Conservation (phyloP, 2,329 filamentous ascomycete species). For the Capronia coronata region DNA sequence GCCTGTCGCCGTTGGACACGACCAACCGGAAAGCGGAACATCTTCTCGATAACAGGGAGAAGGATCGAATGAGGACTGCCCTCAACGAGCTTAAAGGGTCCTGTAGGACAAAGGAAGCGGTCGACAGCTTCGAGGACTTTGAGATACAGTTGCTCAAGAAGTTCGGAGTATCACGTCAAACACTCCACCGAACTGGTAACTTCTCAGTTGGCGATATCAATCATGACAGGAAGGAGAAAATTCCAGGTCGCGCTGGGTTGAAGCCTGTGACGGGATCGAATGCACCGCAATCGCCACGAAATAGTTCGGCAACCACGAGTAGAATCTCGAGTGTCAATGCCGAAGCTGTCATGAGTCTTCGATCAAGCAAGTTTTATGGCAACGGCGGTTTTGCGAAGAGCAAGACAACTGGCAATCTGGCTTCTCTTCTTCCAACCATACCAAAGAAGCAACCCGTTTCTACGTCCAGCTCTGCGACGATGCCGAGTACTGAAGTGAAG, state of each 20-base stretch:
- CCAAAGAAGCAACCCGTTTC: constrained; percentile 6
- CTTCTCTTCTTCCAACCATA: constrained; percentile 14
- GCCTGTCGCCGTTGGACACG: background rate
- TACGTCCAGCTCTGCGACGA: background rate
- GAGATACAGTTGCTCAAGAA: constrained; percentile 14
- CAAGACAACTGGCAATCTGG: constrained; percentile 25
- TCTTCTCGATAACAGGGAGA: constrained; percentile 16
- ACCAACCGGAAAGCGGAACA: constrained; percentile 7
- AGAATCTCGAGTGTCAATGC: constrained; percentile 20
- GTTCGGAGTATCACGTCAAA: constrained; percentile 4
- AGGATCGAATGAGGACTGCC: constrained; percentile 10
- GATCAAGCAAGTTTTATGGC: constrained; percentile 12
- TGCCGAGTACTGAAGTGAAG: background rate
- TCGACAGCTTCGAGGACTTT: constrained; percentile 22
- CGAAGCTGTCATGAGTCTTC: constrained; percentile 12
- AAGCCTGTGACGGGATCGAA: constrained; percentile 5
- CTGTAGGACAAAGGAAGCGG: constrained; percentile 20
- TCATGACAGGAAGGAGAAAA: background rate
- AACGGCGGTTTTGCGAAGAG: constrained; percentile 20
- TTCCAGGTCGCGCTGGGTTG: constrained; percentile 1
- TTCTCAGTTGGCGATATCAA: background rate
- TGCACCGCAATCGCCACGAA: constrained; percentile 6
- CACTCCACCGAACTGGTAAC: constrained; percentile 9
- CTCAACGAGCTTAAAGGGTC: constrained; percentile 15
- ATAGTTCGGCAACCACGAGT: constrained; percentile 12